A percentile compares a stretch with the other conserved stretches of the same genome.
Conservation (phyloP, 768 basidiomycete genomes). For the Lenzites betulinus region DNA sequence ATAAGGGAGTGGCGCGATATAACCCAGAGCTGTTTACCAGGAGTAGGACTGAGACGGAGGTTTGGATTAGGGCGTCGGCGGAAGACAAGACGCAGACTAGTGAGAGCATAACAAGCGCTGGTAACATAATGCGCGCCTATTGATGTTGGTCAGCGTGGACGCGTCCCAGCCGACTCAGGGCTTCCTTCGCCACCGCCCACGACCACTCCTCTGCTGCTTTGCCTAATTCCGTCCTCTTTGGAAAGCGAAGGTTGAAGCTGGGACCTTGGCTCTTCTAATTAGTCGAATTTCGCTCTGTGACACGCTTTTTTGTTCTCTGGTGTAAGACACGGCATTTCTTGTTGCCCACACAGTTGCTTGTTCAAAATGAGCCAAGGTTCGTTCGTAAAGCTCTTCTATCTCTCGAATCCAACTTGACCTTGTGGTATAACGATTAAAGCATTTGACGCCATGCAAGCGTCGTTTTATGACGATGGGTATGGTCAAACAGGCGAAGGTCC, state of each 20-base stretch:
- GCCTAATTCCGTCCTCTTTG: neutral
- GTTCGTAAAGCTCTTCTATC: neutral
- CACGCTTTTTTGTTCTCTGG: neutral
- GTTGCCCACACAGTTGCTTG: neutral
- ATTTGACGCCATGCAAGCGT: conserved; percentile 27
- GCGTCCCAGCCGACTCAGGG: neutral
- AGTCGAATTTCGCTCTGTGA: neutral
- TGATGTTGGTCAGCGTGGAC: conserved; percentile 18
- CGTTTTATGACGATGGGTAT: conserved; percentile 58
- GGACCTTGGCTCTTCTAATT: neutral
- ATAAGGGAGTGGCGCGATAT: too few species aligned
- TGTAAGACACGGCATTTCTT: neutral
- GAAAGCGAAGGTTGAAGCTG: neutral
- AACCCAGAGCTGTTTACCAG: too few species aligned
- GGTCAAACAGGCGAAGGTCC: conserved; percentile 53
- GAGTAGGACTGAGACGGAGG: too few species aligned
- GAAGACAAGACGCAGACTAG: too few species aligned
- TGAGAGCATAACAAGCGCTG: too few species aligned
- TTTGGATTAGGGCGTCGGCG: too few species aligned
- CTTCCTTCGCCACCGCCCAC: conserved; percentile 14
- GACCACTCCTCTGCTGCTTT: neutral
- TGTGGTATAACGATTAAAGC: neutral
- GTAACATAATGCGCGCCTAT: neutral
- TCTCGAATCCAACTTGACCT: neutral
- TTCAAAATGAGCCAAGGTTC: conserved; percentile 20